Percentiles rank a stretch among this genome's conserved stretches.
Evolutionary conservation across 176 grass and related monocot genomes (phyloP).

Genomic region (Ampelocalamus luodianensis): DNA sequence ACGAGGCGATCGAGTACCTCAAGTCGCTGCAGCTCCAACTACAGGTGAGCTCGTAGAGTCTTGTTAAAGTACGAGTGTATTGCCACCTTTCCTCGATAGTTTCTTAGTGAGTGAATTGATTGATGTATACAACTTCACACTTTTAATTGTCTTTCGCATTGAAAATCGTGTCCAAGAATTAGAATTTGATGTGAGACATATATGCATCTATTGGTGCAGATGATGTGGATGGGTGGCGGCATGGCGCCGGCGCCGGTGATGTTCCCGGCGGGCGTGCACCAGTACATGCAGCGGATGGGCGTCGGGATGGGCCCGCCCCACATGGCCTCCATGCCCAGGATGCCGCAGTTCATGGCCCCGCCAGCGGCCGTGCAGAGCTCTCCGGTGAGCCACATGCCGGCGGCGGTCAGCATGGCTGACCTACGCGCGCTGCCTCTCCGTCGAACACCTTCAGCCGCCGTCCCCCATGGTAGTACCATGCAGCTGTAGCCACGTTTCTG

Average conservation of each 20-base stretch:
- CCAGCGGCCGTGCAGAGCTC: slow-evolving; percentile 18
- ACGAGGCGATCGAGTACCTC: slow-evolving; percentile 92
- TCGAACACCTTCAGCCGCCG: slow-evolving; percentile 52
- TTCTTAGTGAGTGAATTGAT: too few relatives aligned
- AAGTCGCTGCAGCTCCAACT: slow-evolving; percentile 86
- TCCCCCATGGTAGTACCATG: slow-evolving; percentile 27
- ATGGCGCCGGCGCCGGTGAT: slow-evolving; percentile 60
- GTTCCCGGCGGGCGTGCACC: slow-evolving; percentile 66
- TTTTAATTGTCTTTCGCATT: neutral
- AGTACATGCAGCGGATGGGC: slow-evolving; percentile 64
- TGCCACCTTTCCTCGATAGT: too few relatives aligned
- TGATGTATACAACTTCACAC: neutral
- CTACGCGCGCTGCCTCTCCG: slow-evolving; percentile 41
- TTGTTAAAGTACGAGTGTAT: neutral
- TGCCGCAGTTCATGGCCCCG: slow-evolving; percentile 51
- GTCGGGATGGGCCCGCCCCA: slow-evolving; percentile 51
- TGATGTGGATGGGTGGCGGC: slow-evolving; percentile 86
- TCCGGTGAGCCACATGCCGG: slow-evolving; percentile 48
- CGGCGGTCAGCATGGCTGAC: slow-evolving; percentile 36
- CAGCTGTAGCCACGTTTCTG: neutral
- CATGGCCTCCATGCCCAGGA: slow-evolving; percentile 39
- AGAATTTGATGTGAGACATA: slow-evolving; percentile 5
- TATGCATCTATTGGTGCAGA: slow-evolving; percentile 36
- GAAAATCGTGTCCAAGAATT: neutral
- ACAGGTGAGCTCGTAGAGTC: slow-evolving; percentile 38